Evolutionary conservation across 169 alveolate genomes (phyloP).

Genomic region (Plasmodium blacklocki): DNA sequence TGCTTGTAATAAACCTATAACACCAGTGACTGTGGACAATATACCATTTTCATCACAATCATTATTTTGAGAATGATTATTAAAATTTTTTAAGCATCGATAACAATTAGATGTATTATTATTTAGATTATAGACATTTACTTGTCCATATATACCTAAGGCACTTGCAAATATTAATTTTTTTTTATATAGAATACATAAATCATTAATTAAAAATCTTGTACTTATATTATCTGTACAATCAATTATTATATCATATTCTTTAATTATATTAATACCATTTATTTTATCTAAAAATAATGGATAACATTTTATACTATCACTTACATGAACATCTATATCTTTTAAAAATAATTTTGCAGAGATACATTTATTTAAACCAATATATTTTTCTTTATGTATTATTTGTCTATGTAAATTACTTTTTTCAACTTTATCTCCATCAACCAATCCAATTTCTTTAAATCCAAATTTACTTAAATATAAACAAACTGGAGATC

Average conservation of each 20-base stretch:
- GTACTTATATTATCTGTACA: constrained; percentile 84
- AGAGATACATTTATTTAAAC: constrained; percentile 87
- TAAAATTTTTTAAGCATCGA: constrained; percentile 80
- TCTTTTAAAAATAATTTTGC: constrained; percentile 78
- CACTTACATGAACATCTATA: constrained; percentile 73
- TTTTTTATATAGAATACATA: constrained; percentile 81
- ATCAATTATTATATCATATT: constrained; percentile 83
- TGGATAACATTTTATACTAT: constrained; percentile 77
- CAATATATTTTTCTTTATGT: constrained; percentile 83
- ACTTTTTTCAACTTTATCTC: constrained; percentile 87
- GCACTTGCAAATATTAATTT: constrained; percentile 82
- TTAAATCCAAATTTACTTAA: constrained; percentile 96
- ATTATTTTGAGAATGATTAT: constrained; percentile 47
- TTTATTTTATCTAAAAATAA: constrained; percentile 77
- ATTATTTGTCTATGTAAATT: constrained; percentile 90
- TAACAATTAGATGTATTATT: constrained; percentile 77
- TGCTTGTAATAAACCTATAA: constrained; percentile 84
- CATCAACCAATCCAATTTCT: constrained; percentile 88
- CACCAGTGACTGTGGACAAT: constrained; percentile 84
- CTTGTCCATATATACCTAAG: constrained; percentile 84
- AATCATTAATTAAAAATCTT: constrained; percentile 83
- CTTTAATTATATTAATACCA: constrained; percentile 78
- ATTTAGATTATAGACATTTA: constrained; percentile 78
- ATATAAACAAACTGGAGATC: constrained; percentile 95
- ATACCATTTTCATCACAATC: constrained; percentile 85